Evolutionary conservation across 2,329 filamentous ascomycete genomes (phyloP), one percentile per base, ranked within the genome.

Genomic region (Colletotrichum siamense): DNA sequence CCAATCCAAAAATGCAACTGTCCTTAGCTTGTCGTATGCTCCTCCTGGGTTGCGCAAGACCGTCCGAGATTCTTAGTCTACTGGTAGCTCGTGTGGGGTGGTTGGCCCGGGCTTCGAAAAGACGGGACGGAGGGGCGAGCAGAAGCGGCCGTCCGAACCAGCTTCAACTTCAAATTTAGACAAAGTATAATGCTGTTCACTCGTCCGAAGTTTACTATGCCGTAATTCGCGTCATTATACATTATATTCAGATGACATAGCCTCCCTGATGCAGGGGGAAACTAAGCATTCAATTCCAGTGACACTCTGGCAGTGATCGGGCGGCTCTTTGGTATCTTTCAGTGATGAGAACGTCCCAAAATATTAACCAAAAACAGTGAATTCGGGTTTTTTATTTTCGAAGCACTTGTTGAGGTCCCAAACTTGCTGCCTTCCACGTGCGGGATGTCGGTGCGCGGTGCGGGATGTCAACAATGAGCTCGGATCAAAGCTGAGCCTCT

Each of bases 251-350:
- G 30, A 15, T 34, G 26, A 62, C 26, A 52, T 52, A 28, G 26
- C 26, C 28, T 62, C n/a, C 30, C 24, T 32, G 18, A 62, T 62
- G 26, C 28, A 32, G 59, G 59, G 22, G 30, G 6, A 8, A 62
- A 34, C 18, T 32, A 34, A n/a, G 0, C 0, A 13, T 22, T 8
- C 10, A 13, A 22, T 52, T 52, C 0, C 6, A 13, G 2, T 1
- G 44, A 49, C 0, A 52, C n/a, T 22, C 44, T n/a, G 0, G n/a
- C 2, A 2, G n/a, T 49, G 9, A 13, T 49, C 1, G 44, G 18
- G 44, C n/a, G 6, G 4, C 2, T 0, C 0, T 13, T 4, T 8
- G 1, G 44, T 13, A 52, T 52, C 10, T 52, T 8, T 3, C 26
- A 26, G 26, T 28, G 22, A 28, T 28, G 15, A 26, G 24, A 9